A percentile compares a stretch with the other conserved stretches of the same genome.
These are phyloP conservation scores for Coemansia sp. DNA, from an alignment of 192 early-diverging fungal species.

Conservation along the genomic window DNA sequence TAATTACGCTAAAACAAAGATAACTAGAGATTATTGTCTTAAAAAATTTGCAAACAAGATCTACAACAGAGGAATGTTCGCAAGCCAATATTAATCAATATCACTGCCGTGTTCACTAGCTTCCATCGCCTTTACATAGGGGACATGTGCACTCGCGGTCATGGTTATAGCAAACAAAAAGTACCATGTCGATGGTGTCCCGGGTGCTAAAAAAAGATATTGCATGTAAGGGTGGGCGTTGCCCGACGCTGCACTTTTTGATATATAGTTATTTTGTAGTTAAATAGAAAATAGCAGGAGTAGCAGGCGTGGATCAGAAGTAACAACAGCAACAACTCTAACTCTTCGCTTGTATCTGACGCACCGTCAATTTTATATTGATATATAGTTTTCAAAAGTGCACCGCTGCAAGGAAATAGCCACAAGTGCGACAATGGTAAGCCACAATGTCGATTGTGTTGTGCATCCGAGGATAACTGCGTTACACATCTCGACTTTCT, in stretches of 20 bases:
- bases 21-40: neutral
- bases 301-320: neutral
- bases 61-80: neutral
- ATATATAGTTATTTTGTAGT: neutral
- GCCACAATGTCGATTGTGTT: constrained; percentile 14
- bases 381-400: neutral
- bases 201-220: neutral
- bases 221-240: neutral
- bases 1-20: neutral
- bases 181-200: neutral
- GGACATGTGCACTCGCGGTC: constrained; percentile 42
- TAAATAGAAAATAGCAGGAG: neutral
- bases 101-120: constrained; percentile 6
- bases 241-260: neutral
- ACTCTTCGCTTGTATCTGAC: neutral
- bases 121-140: constrained; percentile 23
- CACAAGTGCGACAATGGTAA: constrained; percentile 10
- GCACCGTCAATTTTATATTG: constrained; percentile 10
- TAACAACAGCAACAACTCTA: neutral
- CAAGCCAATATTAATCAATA: neutral
- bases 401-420: constrained; percentile 1
- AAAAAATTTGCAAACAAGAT: neutral
- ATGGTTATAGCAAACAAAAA: constrained; percentile 8
- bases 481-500: constrained; percentile 8
- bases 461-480: constrained; percentile 11